phyloP scores from a whole-genome alignment of 2,329 filamentous ascomycete genomes.

The Lasiodiplodia citricola region DNA sequence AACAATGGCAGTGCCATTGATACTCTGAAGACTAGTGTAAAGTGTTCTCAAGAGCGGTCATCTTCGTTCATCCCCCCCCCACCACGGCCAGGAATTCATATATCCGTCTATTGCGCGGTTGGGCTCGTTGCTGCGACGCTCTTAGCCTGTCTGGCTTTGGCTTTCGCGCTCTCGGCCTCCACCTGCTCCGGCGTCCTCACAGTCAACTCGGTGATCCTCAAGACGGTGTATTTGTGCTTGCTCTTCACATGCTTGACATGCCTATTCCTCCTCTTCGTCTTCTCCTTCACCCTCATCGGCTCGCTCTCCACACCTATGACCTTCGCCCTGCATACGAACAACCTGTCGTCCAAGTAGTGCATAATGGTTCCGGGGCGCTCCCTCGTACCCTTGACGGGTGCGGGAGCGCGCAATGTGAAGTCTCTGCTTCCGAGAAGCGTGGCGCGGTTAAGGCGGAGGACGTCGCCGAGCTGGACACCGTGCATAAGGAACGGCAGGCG shows the following conservation, averaged over 20 bases:
- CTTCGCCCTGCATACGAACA: conserved; percentile 84
- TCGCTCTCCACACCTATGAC: conserved; percentile 83
- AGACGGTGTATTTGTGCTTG: conserved; percentile 87
- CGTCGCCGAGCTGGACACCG: conserved; percentile 70
- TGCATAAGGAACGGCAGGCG: conserved; percentile 58
- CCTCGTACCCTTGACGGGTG: conserved; percentile 37
- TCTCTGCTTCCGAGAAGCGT: conserved; percentile 83
- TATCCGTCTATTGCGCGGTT: background rate
- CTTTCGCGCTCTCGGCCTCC: conserved; percentile 41
- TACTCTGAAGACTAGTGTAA: background rate
- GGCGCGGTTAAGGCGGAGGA: conserved; percentile 86
- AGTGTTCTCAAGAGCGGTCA: background rate
- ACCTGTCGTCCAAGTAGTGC: conserved; percentile 75
- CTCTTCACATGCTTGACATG: conserved; percentile 77
- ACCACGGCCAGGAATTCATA: background rate
- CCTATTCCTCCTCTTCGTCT: conserved; percentile 69
- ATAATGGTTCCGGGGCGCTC: conserved; percentile 43
- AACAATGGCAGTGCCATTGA: background rate
- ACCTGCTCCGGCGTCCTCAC: conserved; percentile 65
- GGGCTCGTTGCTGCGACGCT: no score
- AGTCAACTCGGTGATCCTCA: conserved; percentile 82
- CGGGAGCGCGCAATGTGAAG: conserved; percentile 75
- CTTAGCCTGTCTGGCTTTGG: conserved; percentile 30
- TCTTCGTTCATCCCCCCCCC: background rate
- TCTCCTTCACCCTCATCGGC: conserved; percentile 61